Percentiles rank a stretch among this genome's conserved stretches.
phyloP scores from a whole-genome alignment of 2,329 filamentous ascomycete genomes.

The Xylaria digitata region DNA sequence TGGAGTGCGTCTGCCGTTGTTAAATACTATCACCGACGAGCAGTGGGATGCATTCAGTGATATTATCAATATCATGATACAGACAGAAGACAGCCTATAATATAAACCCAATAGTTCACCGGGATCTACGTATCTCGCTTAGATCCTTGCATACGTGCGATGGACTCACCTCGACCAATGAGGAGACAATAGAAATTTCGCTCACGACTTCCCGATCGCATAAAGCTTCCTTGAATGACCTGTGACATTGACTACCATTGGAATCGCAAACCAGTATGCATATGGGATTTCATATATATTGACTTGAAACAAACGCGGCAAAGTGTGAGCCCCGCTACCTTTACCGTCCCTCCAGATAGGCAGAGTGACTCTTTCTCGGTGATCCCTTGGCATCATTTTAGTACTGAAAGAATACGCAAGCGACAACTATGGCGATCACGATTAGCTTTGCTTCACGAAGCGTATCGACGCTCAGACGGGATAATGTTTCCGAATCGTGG shows the following conservation, averaged over 20 bases:
- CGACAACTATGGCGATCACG: constrained; percentile 29
- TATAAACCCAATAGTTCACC: constrained; percentile 32
- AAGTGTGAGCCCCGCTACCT: constrained; percentile 6
- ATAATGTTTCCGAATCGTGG: constrained; percentile 2
- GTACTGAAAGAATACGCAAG: background rate
- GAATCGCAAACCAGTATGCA: constrained; percentile 25
- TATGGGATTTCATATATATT: constrained; percentile 26
- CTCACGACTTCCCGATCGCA: constrained; percentile 29
- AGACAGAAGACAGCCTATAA: constrained; percentile 38
- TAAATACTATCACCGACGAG: constrained; percentile 37
- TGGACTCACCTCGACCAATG: constrained; percentile 32
- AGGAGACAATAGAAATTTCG: constrained; percentile 33
- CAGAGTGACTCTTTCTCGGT: constrained; percentile 23
- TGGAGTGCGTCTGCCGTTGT: constrained; percentile 35
- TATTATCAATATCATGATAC: constrained; percentile 37
- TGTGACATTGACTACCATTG: constrained; percentile 31
- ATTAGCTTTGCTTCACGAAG: constrained; percentile 24
- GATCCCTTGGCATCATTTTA: constrained; percentile 21
- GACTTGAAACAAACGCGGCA: constrained; percentile 14
- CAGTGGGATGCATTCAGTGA: constrained; percentile 33
- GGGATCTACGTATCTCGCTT: constrained; percentile 35
- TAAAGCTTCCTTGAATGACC: constrained; percentile 27
- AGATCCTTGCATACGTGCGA: constrained; percentile 34
- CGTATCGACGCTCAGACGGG: constrained; percentile 29
- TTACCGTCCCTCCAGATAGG: constrained; percentile 16